A percentile compares a stretch with the other conserved stretches of the same genome.
Conservation (phyloP, 805 yeast species). For the Nakazawaea wyomingensis region DNA sequence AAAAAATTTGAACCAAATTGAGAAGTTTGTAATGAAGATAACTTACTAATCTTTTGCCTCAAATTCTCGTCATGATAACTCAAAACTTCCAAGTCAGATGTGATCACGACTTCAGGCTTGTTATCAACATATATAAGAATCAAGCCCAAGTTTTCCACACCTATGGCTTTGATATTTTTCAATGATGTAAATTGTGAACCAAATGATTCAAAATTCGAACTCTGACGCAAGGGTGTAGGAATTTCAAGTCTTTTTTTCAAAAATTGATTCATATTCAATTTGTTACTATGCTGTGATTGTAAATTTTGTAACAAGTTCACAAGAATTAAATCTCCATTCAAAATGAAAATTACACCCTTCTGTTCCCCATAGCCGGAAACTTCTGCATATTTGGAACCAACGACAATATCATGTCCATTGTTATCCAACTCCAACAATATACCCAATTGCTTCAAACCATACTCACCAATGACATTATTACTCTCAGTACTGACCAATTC, state of each 20-base stretch:
- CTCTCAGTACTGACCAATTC: slow-evolving; percentile 24
- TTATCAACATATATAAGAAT: slow-evolving; percentile 31
- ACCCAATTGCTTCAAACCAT: slow-evolving; percentile 42
- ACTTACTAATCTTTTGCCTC: background rate
- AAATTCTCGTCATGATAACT: background rate
- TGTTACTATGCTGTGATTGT: slow-evolving; percentile 21
- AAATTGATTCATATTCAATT: slow-evolving; percentile 25
- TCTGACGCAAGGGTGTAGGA: slow-evolving; percentile 18
- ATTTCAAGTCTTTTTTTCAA: slow-evolving; percentile 12
- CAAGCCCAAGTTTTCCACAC: slow-evolving; percentile 31
- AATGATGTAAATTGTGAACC: slow-evolving; percentile 31
- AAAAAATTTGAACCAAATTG: slow-evolving; percentile 25
- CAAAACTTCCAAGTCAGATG: background rate
- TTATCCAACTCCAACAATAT: slow-evolving; percentile 24
- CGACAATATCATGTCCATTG: slow-evolving; percentile 35
- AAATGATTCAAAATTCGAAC: slow-evolving; percentile 34
- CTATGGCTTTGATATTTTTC: slow-evolving; percentile 25
- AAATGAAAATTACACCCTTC: slow-evolving; percentile 14
- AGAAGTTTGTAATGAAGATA: slow-evolving; percentile 19
- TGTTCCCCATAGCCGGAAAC: background rate
- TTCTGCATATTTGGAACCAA: slow-evolving; percentile 41
- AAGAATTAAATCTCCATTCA: slow-evolving; percentile 17
- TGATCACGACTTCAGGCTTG: slow-evolving; percentile 5
- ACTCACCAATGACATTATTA: slow-evolving; percentile 27
- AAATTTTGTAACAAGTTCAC: slow-evolving; percentile 4